phyloP scores from a whole-genome alignment of 805 yeast species.

The Lachancea nothofagi region DNA sequence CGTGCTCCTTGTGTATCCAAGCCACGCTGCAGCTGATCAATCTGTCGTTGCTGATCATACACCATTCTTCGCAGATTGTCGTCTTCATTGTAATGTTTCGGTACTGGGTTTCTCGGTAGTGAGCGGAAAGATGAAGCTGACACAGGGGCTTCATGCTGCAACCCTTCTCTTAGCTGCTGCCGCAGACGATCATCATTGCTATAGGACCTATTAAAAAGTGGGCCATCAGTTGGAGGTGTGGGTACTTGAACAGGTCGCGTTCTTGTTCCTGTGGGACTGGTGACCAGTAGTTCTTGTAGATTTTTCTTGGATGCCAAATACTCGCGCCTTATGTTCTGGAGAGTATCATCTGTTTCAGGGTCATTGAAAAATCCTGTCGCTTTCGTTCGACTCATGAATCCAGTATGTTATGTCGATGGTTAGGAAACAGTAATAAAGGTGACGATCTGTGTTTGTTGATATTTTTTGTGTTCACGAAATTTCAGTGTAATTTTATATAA shows the following conservation, averaged over 20 bases:
- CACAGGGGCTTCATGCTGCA: neutral
- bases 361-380: conserved; percentile 16
- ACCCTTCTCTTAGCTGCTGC: conserved; percentile 11
- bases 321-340: conserved; percentile 27
- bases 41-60: conserved; percentile 20
- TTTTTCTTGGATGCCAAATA: conserved; percentile 27
- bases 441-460: too few relatives aligned
- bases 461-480: too few relatives aligned
- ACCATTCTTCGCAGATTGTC: conserved; percentile 15
- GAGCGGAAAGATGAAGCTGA: conserved; percentile 2
- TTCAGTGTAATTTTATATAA: too few relatives aligned
- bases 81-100: neutral
- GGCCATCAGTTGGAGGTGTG: conserved; percentile 3
- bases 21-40: conserved; percentile 17
- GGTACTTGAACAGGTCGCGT: conserved; percentile 4
- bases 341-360: conserved; percentile 30
- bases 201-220: neutral
- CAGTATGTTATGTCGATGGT: too few relatives aligned
- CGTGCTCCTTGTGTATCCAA: conserved; percentile 15
- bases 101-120: neutral
- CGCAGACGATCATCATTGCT: conserved; percentile 12
- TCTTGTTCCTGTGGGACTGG: conserved; percentile 11
- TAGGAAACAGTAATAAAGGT: too few relatives aligned
- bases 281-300: conserved; percentile 20
- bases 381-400: conserved; percentile 4